Evolutionary conservation across 1,139 yeast genomes (phyloP), one percentile per base, ranked within the genome.

Genomic region (Taphrina deformans): DNA sequence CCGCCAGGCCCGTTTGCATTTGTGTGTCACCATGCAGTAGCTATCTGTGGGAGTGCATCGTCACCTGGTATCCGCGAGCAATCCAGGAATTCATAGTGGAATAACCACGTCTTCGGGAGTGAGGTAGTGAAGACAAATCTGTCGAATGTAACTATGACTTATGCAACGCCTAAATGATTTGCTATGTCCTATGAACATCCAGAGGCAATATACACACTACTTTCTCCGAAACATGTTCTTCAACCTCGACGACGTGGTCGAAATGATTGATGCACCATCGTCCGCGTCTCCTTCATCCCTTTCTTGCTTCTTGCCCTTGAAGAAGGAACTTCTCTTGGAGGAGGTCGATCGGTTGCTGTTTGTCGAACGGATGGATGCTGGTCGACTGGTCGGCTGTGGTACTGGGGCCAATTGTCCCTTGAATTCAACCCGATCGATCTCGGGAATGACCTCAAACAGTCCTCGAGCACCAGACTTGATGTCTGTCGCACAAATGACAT

Each of bases 401-500:
- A 59, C 10, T 12, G 63, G 56, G 5, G 55, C 45, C 21, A 59
- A 31, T 29, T 59, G 63, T 5, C 63, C 63, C 31, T 59, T 59
- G 63, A 59, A 59, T 18, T 51, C 55, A 29, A 59, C 63, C 35
- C 63, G 55, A 27, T 59, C 63, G 18, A 52, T 24, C 31, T 52
- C 63, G 21, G 55, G 40, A 21, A 50, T 44, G 29, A 59, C 63
- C 31, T 59, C 63, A 50, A 59, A 59, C n/a, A 59, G 50, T 23
- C 63, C 63, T 10, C 63, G 55, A 9, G 63, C 63, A 38, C 63
- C 63, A 1, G 56, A 27, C 12, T 21, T 31, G n/a, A 59, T n/a
- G 44, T 59, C 63, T 7, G 63, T 50, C 24, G 63, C 63, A 29
- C 63, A 59, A 31, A 59, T 31, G 50, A 59, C 38, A 50, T 59